Evolutionary conservation across 441 rosid genomes (phyloP).

Genomic region (Adansonia madagascariensis): DNA sequence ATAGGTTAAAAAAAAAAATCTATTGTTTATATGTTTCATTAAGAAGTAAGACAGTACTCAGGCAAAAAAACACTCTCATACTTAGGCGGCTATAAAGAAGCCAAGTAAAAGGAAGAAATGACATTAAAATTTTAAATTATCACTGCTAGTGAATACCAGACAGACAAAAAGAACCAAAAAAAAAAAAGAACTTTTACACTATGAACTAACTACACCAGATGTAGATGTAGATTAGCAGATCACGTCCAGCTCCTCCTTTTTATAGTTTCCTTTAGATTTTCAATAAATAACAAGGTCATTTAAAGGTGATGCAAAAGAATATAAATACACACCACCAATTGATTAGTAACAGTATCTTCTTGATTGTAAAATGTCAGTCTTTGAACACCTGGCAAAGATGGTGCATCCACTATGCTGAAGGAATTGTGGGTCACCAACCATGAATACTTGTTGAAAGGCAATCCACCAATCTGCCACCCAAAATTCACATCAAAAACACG

Average conservation of each 20-base stretch:
- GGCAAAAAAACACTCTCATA: not conserved
- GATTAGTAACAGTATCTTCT: conserved; percentile 87
- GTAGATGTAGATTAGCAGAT: not conserved
- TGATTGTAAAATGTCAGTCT: conserved; percentile 88
- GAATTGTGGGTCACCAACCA: conserved; percentile 95
- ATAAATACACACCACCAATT: conserved; percentile 58
- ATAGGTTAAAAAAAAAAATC: not conserved
- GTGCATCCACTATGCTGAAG: conserved; percentile 85
- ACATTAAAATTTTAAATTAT: not conserved
- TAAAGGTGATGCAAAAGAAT: conserved; percentile 14
- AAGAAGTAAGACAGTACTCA: not conserved
- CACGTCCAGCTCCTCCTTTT: conserved; percentile 4
- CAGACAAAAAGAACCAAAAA: not conserved
- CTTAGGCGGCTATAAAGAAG: not conserved
- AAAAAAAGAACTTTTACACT: not conserved
- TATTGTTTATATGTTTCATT: not conserved
- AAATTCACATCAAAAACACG: conserved; percentile 18
- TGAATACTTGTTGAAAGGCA: conserved; percentile 90
- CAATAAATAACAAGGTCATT: conserved; percentile 13
- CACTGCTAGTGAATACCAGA: not conserved
- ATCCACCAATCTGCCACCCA: conserved; percentile 61
- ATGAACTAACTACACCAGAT: not conserved
- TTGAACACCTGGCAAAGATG: conserved; percentile 74
- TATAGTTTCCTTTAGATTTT: conserved; percentile 16
- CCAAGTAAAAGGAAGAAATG: not conserved